These are phyloP conservation scores for Teratosphaeriaceae sp. DNA, from an alignment of 2,329 filamentous ascomycete genomes.

Conservation along the genomic window DNA sequence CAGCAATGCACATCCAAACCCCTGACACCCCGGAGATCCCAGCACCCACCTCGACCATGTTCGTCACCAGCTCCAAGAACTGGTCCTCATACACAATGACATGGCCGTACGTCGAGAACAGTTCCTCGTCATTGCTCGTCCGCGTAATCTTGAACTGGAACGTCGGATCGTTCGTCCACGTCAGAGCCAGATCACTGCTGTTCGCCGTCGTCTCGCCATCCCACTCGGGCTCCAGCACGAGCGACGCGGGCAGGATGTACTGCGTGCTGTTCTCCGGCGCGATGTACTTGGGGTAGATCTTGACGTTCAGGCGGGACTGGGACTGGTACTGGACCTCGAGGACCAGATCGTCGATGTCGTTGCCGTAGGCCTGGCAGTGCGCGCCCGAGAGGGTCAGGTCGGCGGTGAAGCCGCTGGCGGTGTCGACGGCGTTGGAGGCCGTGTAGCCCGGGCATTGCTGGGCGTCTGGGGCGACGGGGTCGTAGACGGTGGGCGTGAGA, in stretches of 20 bases:
- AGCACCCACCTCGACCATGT: conserved; percentile 66
- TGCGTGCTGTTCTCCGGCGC: conserved; percentile 16
- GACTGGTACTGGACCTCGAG: conserved; percentile 23
- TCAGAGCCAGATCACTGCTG: conserved; percentile 43
- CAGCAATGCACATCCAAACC: background rate
- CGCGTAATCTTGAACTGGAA: conserved; percentile 53
- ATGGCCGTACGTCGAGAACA: conserved; percentile 61
- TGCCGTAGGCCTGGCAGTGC: conserved; percentile 23
- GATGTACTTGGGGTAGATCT: conserved; percentile 23
- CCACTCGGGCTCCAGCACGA: conserved; percentile 13
- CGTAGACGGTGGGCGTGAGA: conserved; percentile 21
- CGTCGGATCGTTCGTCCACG: conserved; percentile 51
- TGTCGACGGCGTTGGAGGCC: conserved; percentile 17
- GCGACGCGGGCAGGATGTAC: conserved; percentile 16
- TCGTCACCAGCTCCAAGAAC: conserved; percentile 65
- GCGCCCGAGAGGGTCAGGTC: conserved; percentile 21
- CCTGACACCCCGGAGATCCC: too few relatives aligned
- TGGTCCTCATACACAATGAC: conserved; percentile 69
- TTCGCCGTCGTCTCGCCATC: conserved; percentile 53
- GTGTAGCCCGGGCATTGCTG: conserved; percentile 25
- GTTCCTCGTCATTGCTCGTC: conserved; percentile 54
- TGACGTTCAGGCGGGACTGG: conserved; percentile 20
- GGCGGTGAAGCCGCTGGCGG: conserved; percentile 18
- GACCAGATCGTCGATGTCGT: conserved; percentile 20
- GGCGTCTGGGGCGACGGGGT: conserved; percentile 19